Evolutionary conservation across 768 basidiomycete species (phyloP).

Genomic region (Termitomyces sp.): DNA sequence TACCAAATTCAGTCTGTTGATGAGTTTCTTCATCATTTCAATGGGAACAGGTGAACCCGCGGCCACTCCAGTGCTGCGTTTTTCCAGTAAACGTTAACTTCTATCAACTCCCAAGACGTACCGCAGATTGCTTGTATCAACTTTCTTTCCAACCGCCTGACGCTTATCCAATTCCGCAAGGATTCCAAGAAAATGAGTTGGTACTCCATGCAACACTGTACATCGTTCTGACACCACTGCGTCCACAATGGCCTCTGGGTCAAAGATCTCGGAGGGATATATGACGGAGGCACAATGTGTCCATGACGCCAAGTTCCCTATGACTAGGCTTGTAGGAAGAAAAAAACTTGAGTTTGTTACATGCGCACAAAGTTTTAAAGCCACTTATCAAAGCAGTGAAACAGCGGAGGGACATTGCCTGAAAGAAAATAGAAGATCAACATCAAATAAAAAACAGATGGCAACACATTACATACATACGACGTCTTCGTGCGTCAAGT

Average conservation of each 20-base stretch:
- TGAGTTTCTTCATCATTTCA: slow-evolving; percentile 71
- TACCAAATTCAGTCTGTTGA: slow-evolving; percentile 57
- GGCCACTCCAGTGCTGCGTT: slow-evolving; percentile 66
- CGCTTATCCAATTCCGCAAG: slow-evolving; percentile 61
- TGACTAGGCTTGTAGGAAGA: slow-evolving; percentile 54
- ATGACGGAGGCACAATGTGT: slow-evolving; percentile 68
- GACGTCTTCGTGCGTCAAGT: slow-evolving; percentile 56
- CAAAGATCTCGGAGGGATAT: slow-evolving; percentile 63
- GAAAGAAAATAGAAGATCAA: background rate
- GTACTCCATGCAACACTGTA: slow-evolving; percentile 80
- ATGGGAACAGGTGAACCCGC: slow-evolving; percentile 78
- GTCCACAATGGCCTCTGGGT: slow-evolving; percentile 65
- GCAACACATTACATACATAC: slow-evolving; percentile 46
- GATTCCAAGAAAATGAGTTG: slow-evolving; percentile 79
- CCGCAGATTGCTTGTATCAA: slow-evolving; percentile 54
- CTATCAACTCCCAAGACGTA: slow-evolving; percentile 19
- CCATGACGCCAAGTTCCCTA: slow-evolving; percentile 80
- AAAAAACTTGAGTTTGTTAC: slow-evolving; percentile 2
- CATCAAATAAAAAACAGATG: background rate
- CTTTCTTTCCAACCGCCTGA: slow-evolving; percentile 33
- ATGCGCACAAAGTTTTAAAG: slow-evolving; percentile 2
- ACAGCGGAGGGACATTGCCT: slow-evolving; percentile 83
- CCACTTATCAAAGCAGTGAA: slow-evolving; percentile 87
- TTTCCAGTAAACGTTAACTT: background rate
- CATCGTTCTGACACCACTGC: slow-evolving; percentile 65